A percentile compares a stretch with the other conserved stretches of the same genome.
These are phyloP conservation scores for Sarocladium kiliense DNA, from an alignment of 2,329 filamentous ascomycete species.

Conservation along the genomic window DNA sequence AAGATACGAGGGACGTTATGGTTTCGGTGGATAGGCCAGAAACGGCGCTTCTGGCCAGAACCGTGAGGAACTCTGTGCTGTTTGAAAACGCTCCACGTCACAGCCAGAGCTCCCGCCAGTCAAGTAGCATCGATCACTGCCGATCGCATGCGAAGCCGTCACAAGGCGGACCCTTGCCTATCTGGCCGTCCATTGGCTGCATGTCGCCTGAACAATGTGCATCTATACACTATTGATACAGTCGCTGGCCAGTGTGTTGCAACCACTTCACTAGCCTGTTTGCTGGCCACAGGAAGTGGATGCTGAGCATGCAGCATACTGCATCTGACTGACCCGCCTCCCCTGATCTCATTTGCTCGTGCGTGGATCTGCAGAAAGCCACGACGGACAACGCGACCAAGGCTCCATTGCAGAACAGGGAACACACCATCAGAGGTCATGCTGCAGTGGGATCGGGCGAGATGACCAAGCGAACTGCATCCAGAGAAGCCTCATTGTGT, in stretches of 20 bases:
- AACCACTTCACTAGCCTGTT: slow-evolving; percentile 1
- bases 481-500: background rate
- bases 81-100: background rate
- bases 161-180: background rate
- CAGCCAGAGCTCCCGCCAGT: background rate
- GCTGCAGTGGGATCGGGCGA: background rate
- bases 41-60: background rate
- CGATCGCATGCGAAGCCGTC: slow-evolving; percentile 3
- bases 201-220: background rate
- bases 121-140: slow-evolving; percentile 6
- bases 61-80: background rate
- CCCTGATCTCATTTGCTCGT: slow-evolving; percentile 5
- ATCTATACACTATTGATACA: background rate
- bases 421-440: background rate
- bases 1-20: background rate
- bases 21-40: background rate
- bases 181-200: background rate
- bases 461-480: slow-evolving; percentile 5
- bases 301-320: background rate
- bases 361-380: slow-evolving; percentile 4
- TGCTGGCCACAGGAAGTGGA: background rate
- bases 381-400: background rate
- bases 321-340: slow-evolving; percentile 2
- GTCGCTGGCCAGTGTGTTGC: background rate
- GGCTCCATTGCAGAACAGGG: background rate